Evolutionary conservation across 2,329 filamentous ascomycete species (phyloP), one percentile per base, ranked within the genome.

Genomic region (Trichoderma sp.): DNA sequence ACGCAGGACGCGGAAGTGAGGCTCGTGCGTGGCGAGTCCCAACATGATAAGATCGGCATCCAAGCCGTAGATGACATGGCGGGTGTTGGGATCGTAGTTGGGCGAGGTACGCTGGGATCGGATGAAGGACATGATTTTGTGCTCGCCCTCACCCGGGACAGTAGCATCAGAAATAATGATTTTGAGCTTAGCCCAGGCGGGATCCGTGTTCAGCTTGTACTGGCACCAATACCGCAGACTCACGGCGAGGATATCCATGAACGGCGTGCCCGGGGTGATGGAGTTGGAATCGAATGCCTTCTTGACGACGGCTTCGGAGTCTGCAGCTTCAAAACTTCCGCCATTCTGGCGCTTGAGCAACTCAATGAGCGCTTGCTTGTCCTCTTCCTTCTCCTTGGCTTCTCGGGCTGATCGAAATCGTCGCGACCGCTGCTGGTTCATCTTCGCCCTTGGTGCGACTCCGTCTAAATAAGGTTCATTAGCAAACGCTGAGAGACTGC

Each of bases 31-130:
- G 28, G 91, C 95, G 71, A 99, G 87, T 67, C 94, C 95, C 74
- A 99, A 83, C 95, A 99, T 99, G 79, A 99, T 99, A 70, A 99
- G 83, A 84, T 99, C 95, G 67, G 95, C 96, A 81, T 99, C 95
- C 70, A 99, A 83, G 57, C 95, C 95, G 75, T 99, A 99, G 68
- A 99, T 97, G 72, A 99, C 96, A 79, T 99, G 95, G 67, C 91
- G 90, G 24, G 95, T 98, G 76, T 99, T 98, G 26, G 95, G 95
- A 73, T 99, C 90, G 77, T 99, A 93, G 69, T 96, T 90, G 5
- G 93, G 90, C 61, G 92, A 95, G 57, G 90, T 87, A 72, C 95
- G 88, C 78, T 99, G 96, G 44, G 94, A 97, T 72, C 95, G 89
- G 70, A 99, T 87, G 76, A 98, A 99, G 71, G 95, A 89, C 95